Evolutionary conservation across 2,329 filamentous ascomycete species (phyloP).

Genomic region (Fusarium scirpi): DNA sequence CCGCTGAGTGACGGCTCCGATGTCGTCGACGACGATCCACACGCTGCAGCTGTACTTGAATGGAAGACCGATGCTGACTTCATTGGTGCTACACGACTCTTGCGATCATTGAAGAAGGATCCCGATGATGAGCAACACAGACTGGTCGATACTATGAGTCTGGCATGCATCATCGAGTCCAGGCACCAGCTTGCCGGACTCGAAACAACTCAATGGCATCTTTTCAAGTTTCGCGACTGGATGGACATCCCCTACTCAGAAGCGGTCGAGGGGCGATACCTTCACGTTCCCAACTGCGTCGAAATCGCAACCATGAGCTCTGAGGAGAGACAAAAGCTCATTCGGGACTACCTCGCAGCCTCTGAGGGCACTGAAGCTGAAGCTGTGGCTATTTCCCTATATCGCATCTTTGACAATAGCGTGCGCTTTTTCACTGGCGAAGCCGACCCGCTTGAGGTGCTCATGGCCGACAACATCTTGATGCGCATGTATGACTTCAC

Average conservation of each 20-base stretch:
- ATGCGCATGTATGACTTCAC: conserved; percentile 18
- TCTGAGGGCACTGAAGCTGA: conserved; percentile 11
- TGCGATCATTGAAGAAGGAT: conserved; percentile 17
- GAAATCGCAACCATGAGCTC: conserved; percentile 15
- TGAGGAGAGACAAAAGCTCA: conserved; percentile 10
- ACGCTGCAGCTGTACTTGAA: conserved; percentile 15
- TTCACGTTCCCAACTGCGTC: conserved; percentile 6
- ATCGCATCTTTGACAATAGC: conserved; percentile 15
- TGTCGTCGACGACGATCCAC: conserved; percentile 15
- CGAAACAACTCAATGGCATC: conserved; percentile 14
- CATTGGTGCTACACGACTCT: conserved; percentile 8
- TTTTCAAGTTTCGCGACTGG: conserved; percentile 13
- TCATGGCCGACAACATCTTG: conserved; percentile 14
- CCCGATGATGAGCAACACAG: conserved; percentile 14
- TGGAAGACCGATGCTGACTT: conserved; percentile 14
- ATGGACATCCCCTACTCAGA: conserved; percentile 12
- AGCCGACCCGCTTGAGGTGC: conserved; percentile 9
- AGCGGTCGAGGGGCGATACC: conserved; percentile 9
- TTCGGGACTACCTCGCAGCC: conserved; percentile 13
- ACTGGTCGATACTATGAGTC: conserved; percentile 12
- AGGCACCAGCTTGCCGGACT: conserved; percentile 5
- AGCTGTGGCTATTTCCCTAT: conserved; percentile 10
- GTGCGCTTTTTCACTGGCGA: conserved; percentile 12
- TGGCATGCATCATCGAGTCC: conserved; percentile 12
- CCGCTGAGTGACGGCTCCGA: conserved; percentile 11